A percentile compares a stretch with the other conserved stretches of the same genome.
phyloP scores from a whole-genome alignment of 1,284 basidiomycete species.

The Rhodotorula sp. region DNA sequence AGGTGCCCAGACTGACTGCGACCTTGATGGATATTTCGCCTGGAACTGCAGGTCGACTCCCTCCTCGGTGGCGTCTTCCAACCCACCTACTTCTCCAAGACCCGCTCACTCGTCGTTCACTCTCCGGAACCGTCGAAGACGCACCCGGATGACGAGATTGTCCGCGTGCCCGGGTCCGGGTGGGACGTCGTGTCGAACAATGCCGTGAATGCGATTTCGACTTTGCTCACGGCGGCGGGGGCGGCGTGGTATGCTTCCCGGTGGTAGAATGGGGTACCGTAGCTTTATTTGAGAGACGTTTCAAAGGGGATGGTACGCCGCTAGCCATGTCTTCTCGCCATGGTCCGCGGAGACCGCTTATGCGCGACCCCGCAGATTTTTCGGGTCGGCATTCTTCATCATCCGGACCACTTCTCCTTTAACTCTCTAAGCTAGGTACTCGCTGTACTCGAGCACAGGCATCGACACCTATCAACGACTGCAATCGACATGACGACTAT shows the following conservation, averaged over 20 bases:
- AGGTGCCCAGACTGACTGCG: background rate
- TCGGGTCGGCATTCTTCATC: background rate
- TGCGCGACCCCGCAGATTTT: too few relatives aligned
- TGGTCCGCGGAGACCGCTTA: too few relatives aligned
- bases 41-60: conserved; percentile 64
- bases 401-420: background rate
- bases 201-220: conserved; percentile 55
- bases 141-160: conserved; percentile 56
- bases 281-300: background rate
- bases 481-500: conserved; percentile 1
- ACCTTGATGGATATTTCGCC: background rate
- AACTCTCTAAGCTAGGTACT: background rate
- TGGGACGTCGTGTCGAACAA: conserved; percentile 73
- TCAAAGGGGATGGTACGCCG: background rate
- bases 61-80: conserved; percentile 85
- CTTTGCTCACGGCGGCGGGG: background rate
- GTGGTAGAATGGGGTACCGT: background rate
- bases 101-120: conserved; percentile 62
- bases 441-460: background rate
- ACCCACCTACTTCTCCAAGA: conserved; percentile 68
- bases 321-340: too few relatives aligned
- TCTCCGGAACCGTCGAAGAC: background rate
- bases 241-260: background rate
- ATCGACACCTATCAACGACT: background rate
- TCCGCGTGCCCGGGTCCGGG: conserved; percentile 50